Evolutionary conservation across 208 protist genomes (phyloP).

Genomic region (Porcisia deanei): DNA sequence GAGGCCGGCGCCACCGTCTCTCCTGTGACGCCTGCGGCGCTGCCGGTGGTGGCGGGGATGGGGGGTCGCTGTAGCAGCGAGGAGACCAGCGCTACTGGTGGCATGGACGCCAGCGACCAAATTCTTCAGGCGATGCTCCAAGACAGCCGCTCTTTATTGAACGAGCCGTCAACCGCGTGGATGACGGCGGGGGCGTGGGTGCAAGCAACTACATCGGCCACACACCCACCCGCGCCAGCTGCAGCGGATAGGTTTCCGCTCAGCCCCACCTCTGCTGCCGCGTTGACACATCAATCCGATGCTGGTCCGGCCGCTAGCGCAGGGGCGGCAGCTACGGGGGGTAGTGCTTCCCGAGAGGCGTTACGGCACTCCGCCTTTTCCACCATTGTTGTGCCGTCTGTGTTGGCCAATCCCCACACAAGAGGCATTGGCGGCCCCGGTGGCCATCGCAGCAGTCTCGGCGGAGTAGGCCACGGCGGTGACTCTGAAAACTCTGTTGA

Average conservation of each 20-base stretch:
- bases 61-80: not conserved
- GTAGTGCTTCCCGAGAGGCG: not conserved
- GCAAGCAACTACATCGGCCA: conserved; percentile 6
- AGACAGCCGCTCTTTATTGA: conserved; percentile 21
- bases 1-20: conserved; percentile 12
- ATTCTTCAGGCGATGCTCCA: conserved; percentile 33
- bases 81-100: not conserved
- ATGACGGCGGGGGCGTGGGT: conserved; percentile 32
- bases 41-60: not conserved
- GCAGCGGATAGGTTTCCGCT: not conserved
- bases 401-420: not conserved
- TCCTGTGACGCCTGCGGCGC: not conserved
- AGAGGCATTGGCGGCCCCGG: not conserved
- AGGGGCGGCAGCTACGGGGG: not conserved
- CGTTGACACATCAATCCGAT: not conserved
- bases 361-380: conserved; percentile 6
- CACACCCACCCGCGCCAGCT: not conserved
- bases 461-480: not conserved
- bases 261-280: not conserved
- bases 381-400: conserved; percentile 1
- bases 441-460: conserved; percentile 4
- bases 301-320: not conserved
- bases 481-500: conserved; percentile 6
- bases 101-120: conserved; percentile 14
- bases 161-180: conserved; percentile 29